Evolutionary conservation across 2,329 filamentous ascomycete genomes (phyloP).

Genomic region (Phaeoacremonium minimum): DNA sequence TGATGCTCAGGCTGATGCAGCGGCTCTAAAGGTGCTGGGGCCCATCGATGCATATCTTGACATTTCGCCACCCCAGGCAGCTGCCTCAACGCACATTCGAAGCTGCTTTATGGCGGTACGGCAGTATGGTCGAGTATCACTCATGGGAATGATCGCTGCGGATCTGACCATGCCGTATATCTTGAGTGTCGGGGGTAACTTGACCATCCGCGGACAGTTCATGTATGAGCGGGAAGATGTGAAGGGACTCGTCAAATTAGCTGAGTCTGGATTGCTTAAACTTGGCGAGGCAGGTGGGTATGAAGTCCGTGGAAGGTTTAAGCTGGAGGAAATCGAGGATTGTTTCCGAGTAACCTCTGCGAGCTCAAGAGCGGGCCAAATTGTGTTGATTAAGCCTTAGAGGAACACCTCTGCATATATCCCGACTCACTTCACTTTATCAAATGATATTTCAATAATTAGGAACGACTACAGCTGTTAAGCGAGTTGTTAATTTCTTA

Average conservation of each 20-base stretch:
- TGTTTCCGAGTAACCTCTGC: background rate
- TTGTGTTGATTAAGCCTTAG: background rate
- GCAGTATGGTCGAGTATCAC: constrained; percentile 25
- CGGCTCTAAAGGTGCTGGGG: constrained; percentile 15
- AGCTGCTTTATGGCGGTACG: constrained; percentile 26
- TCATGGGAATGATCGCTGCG: constrained; percentile 23
- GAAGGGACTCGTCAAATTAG: constrained; percentile 32
- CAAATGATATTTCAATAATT: background rate
- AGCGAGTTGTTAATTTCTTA: background rate
- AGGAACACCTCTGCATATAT: background rate
- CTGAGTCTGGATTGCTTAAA: constrained; percentile 29
- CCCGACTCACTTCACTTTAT: background rate
- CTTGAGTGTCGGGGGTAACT: constrained; percentile 23
- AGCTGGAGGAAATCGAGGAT: constrained; percentile 10
- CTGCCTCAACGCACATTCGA: constrained; percentile 32
- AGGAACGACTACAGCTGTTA: background rate
- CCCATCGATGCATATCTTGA: constrained; percentile 39
- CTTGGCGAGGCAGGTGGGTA: constrained; percentile 19
- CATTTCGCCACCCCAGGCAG: constrained; percentile 34
- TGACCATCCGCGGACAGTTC: constrained; percentile 32
- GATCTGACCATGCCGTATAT: constrained; percentile 20
- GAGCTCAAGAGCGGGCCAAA: background rate
- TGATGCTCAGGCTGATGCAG: constrained; percentile 29
- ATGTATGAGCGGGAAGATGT: constrained; percentile 41
- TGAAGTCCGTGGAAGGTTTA: constrained; percentile 16